These are phyloP conservation scores for Austroboletus eburneus DNA, from an alignment of 768 basidiomycete genomes.

Conservation along the genomic window DNA sequence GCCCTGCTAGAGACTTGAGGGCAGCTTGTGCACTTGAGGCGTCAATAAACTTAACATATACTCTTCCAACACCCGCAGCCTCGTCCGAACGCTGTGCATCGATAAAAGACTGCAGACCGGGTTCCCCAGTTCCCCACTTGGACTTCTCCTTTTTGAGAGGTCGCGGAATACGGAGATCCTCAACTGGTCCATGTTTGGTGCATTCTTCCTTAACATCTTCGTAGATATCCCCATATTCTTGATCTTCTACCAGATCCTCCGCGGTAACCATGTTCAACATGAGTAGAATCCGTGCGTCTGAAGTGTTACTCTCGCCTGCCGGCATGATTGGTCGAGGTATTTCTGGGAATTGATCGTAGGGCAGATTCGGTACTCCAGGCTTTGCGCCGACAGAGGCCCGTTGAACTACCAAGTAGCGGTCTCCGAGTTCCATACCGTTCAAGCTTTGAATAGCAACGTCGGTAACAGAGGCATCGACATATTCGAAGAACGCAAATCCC, in stretches of 20 bases:
- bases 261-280: conserved; percentile 98
- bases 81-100: conserved; percentile 78
- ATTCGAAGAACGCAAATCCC: conserved; percentile 99
- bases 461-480: conserved; percentile 82
- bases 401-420: conserved; percentile 93
- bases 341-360: conserved; percentile 77
- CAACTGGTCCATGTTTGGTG: conserved; percentile 71
- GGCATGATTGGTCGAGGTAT: conserved; percentile 88
- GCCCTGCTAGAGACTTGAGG: conserved; percentile 84
- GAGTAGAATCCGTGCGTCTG: conserved; percentile 80
- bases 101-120: conserved; percentile 52
- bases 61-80: conserved; percentile 88
- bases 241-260: conserved; percentile 86
- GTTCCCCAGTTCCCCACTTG: conserved; percentile 67
- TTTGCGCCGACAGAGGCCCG: conserved; percentile 94
- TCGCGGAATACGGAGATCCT: conserved; percentile 84
- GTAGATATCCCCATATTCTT: conserved; percentile 90
- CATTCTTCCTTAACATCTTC: conserved; percentile 95
- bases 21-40: conserved; percentile 62
- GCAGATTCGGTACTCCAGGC: conserved; percentile 59
- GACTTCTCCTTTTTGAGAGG: conserved; percentile 83
- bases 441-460: conserved; percentile 95
- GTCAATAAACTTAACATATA: conserved; percentile 84
- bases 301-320: conserved; percentile 59
- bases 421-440: conserved; percentile 97